phyloP scores from a whole-genome alignment of 495 filamentous ascomycete genomes.

The Pyrenula aspistea region DNA sequence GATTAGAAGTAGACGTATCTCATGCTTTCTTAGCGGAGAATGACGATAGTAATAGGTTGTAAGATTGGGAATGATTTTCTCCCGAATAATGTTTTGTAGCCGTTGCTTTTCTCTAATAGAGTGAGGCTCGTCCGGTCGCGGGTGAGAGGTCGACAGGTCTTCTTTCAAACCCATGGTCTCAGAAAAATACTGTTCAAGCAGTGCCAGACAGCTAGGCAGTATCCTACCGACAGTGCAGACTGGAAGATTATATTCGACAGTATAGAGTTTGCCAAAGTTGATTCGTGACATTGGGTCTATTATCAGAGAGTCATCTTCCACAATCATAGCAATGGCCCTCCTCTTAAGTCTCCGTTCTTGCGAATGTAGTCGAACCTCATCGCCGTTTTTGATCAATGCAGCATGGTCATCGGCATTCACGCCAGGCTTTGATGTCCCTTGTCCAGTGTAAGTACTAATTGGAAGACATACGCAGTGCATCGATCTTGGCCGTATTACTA shows the following conservation, averaged over 20 bases:
- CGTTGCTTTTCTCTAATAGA: background rate
- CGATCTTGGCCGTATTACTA: background rate
- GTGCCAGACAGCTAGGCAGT: background rate
- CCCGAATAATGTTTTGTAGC: background rate
- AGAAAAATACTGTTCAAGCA: background rate
- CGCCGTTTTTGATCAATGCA: constrained; percentile 19
- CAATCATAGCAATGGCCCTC: constrained; percentile 17
- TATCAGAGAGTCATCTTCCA: constrained; percentile 9
- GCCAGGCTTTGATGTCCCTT: constrained; percentile 20
- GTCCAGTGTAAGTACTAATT: constrained; percentile 24
- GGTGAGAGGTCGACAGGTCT: background rate
- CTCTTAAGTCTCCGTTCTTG: constrained; percentile 20
- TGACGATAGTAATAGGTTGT: background rate
- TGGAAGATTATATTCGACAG: constrained; percentile 31
- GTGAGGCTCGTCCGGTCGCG: background rate
- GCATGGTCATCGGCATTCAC: constrained; percentile 21
- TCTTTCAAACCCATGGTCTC: background rate
- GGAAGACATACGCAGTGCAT: constrained; percentile 4
- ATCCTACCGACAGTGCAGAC: background rate
- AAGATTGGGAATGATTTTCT: background rate
- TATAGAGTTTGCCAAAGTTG: constrained; percentile 36
- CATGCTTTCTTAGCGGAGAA: background rate
- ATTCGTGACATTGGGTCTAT: constrained; percentile 28
- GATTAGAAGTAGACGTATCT: background rate
- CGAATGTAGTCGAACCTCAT: background rate